phyloP scores from a whole-genome alignment of 768 basidiomycete species.

The Lactarius hengduanensis region DNA sequence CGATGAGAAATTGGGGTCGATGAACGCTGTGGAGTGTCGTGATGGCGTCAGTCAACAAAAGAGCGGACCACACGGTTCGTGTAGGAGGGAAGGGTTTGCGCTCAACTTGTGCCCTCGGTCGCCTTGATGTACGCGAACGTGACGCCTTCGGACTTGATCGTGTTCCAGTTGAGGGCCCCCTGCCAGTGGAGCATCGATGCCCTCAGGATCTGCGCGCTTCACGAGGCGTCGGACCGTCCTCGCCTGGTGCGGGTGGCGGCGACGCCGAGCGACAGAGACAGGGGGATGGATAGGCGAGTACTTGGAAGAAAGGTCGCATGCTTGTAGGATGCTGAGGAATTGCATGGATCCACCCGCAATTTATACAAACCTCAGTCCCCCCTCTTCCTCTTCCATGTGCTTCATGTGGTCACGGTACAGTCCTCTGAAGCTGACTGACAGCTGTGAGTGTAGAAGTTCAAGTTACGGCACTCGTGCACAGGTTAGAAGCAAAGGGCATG shows the following conservation, averaged over 20 bases:
- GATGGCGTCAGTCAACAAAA: not conserved
- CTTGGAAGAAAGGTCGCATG: constrained; percentile 4
- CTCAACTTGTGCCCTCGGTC: constrained; percentile 56
- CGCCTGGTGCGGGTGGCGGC: not conserved
- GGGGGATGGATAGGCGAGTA: constrained; percentile 18
- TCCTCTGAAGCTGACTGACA: too few relatives aligned
- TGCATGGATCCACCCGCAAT: too few relatives aligned
- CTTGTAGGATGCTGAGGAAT: too few relatives aligned
- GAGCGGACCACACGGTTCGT: not conserved
- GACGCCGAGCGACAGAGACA: constrained; percentile 21
- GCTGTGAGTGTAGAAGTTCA: too few relatives aligned
- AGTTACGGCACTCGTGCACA: too few relatives aligned
- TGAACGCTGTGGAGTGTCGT: constrained; percentile 35
- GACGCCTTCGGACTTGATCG: constrained; percentile 51
- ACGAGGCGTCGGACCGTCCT: constrained; percentile 19
- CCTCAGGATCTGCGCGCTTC: constrained; percentile 43
- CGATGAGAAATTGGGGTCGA: constrained; percentile 44
- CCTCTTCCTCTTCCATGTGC: too few relatives aligned
- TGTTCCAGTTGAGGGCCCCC: constrained; percentile 48
- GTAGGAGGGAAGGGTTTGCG: not conserved
- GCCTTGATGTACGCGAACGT: constrained; percentile 65
- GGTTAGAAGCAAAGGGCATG: too few relatives aligned
- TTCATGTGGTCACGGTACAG: too few relatives aligned
- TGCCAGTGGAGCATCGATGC: constrained; percentile 58
- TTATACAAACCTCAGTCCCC: too few relatives aligned